Evolutionary conservation across 805 yeast species (phyloP), one percentile per base, ranked within the genome.

Genomic region (Candida pseudofarinosa): DNA sequence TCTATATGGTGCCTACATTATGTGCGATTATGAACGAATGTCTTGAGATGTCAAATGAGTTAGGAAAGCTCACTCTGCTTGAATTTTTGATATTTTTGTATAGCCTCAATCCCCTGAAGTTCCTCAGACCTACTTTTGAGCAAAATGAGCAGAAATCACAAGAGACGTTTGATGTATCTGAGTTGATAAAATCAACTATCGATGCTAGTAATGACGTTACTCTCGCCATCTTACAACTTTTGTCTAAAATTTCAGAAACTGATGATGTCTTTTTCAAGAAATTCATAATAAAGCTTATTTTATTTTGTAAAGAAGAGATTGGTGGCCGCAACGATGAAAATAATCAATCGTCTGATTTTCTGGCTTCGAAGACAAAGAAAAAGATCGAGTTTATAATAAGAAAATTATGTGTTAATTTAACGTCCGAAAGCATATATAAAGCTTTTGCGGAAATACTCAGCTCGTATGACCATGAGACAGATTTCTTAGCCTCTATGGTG

Each of bases 1-100:
- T 63, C 33, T 62, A 69, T 33, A 56, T 70, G 42, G 56, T 59
- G 5, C 54, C 84, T 4, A 81, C 88, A 1, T 80, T 89, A 33
- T 81, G 81, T 44, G 81, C 84, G 3, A 71, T 91, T 43, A 82
- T 88, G 3, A 59, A 80, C 33, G 95, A 89, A 56, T 67, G 68
- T 43, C 55, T 67, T 17, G 59, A 59, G 36, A 58, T 63, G 4
- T 43, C 58, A 41, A 83, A 86, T 51, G 96, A 88, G 47, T 80
- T 82, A 20, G 85, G 97, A 0, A 75, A 93, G 45, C 74, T 88
- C 28, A 88, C 95, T 0, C 83, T 93, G 18, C 67, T 93, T 30
- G 96, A 90, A 49, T 93, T 99, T 99, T 69, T 93, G 26, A 80
- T 81, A 13, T 79, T 88, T 74, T 71, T 93, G 33, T 91, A 89